Conservation (phyloP, 352 stramenopile genomes). For the Thalassiosira mediterranea region DNA sequence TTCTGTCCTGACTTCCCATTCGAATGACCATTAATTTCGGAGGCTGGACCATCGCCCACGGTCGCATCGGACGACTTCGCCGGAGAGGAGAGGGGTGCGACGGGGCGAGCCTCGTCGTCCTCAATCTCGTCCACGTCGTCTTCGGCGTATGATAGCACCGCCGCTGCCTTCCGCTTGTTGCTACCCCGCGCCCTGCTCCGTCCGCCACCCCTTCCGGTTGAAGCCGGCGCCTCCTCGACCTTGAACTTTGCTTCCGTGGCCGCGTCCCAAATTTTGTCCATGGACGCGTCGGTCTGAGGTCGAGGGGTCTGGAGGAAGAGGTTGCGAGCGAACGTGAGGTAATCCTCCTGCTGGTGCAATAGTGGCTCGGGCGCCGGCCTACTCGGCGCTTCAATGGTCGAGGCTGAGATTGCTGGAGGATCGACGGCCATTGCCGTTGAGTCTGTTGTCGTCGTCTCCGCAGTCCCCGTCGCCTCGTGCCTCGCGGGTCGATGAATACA, state of each 20-base stretch:
- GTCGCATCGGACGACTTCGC: slow-evolving; percentile 11
- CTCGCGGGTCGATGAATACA: slow-evolving; percentile 41
- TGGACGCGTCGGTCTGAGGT: slow-evolving; percentile 32
- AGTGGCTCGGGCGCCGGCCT: no score
- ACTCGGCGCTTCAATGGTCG: neutral
- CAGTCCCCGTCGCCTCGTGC: neutral
- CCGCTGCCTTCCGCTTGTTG: slow-evolving; percentile 42
- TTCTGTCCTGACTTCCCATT: neutral
- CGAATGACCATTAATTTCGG: slow-evolving; percentile 3
- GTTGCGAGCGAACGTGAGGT: slow-evolving; percentile 45
- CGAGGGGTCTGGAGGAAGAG: slow-evolving; percentile 56
- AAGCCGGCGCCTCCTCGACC: neutral
- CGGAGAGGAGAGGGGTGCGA: neutral
- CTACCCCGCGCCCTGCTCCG: slow-evolving; percentile 5
- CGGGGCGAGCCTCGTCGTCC: slow-evolving; percentile 9
- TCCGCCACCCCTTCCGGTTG: neutral
- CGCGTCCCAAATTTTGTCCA: slow-evolving; percentile 56
- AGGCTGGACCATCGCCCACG: neutral
- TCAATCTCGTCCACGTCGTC: slow-evolving; percentile 15
- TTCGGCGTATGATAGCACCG: neutral
- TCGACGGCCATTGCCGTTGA: no score
- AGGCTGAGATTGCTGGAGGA: no score
- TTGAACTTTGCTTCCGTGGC: slow-evolving; percentile 43
- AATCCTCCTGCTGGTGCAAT: slow-evolving; percentile 31
- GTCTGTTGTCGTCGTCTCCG: neutral